Conservation (phyloP, 2,329 filamentous ascomycete species). For the Mollisia scopiformis region DNA sequence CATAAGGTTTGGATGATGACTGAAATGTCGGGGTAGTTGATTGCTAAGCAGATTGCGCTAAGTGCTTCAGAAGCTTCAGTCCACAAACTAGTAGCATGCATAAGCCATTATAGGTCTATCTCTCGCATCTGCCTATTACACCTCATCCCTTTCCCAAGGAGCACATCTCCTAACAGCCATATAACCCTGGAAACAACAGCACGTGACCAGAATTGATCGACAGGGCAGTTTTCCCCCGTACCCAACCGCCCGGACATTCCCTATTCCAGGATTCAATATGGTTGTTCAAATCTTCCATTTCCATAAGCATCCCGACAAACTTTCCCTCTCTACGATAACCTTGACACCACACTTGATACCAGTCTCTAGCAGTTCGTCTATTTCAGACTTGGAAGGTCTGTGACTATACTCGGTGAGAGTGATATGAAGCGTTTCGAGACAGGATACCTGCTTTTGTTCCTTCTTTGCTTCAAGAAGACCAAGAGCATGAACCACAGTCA, state of each 20-base stretch:
- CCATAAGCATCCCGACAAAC: too few species aligned
- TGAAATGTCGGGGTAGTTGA: background rate
- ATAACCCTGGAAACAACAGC: too few species aligned
- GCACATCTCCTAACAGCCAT: too few species aligned
- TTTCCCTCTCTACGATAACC: background rate
- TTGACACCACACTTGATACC: background rate
- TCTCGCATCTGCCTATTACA: background rate
- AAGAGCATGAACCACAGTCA: background rate
- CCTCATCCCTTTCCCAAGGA: too few species aligned
- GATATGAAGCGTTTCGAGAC: background rate
- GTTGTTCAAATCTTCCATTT: too few species aligned
- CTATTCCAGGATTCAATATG: too few species aligned
- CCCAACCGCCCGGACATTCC: too few species aligned
- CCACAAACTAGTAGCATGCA: too few species aligned
- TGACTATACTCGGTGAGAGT: background rate
- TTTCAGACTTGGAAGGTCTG: too few species aligned
- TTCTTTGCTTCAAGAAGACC: background rate
- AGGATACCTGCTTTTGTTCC: background rate
- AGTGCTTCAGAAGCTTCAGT: too few species aligned
- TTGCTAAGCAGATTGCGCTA: background rate
- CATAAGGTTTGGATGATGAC: background rate
- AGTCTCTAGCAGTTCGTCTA: background rate
- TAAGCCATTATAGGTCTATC: background rate
- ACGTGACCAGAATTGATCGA: too few species aligned
- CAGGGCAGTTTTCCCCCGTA: too few species aligned